phyloP scores from a whole-genome alignment of 345 rosid genomes.

The Corchorus olitorius region DNA sequence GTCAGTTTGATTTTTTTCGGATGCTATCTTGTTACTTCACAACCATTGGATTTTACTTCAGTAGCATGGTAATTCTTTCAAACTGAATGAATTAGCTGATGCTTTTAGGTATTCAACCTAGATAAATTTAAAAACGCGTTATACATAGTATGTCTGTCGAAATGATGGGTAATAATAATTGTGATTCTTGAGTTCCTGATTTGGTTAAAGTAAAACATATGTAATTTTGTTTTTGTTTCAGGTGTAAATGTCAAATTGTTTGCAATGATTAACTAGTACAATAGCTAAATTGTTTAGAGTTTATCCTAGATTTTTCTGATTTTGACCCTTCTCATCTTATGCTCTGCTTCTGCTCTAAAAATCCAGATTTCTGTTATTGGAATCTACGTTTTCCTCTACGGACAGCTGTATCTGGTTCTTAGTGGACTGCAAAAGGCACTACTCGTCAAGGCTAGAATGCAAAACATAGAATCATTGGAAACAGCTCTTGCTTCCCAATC shows the following conservation, averaged over 20 bases:
- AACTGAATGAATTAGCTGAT: background rate
- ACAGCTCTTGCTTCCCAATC: slow-evolving; percentile 98
- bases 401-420: slow-evolving; percentile 92
- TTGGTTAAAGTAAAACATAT: background rate
- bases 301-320: background rate
- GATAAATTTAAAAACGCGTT: background rate
- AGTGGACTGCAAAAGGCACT: slow-evolving; percentile 87
- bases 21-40: slow-evolving; percentile 96
- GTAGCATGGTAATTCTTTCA: slow-evolving; percentile 66
- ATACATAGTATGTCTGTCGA: background rate
- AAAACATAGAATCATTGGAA: slow-evolving; percentile 80
- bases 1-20: slow-evolving; percentile 89
- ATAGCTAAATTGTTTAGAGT: background rate
- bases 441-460: slow-evolving; percentile 66
- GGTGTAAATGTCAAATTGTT: background rate
- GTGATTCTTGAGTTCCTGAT: background rate
- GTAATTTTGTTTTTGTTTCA: background rate
- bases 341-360: slow-evolving; percentile 10
- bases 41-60: slow-evolving; percentile 92
- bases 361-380: slow-evolving; percentile 81
- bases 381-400: slow-evolving; percentile 86
- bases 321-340: slow-evolving; percentile 10
- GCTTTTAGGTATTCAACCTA: background rate
- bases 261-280: background rate
- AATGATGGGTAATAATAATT: background rate